phyloP scores from a whole-genome alignment of 2,329 filamentous ascomycete species.

The Sporothrix luriei region DNA sequence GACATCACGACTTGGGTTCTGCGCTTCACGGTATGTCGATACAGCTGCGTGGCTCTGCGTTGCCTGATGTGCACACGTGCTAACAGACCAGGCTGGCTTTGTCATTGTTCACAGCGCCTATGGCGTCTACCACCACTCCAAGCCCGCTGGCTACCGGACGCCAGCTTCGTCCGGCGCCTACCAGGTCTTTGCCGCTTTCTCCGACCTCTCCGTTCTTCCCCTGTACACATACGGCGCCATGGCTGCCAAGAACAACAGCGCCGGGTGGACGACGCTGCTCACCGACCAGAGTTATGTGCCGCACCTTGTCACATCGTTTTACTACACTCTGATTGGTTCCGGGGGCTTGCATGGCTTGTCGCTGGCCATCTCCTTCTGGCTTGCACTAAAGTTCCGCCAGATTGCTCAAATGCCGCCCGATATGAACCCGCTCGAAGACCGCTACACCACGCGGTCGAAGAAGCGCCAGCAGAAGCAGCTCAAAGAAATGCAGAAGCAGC shows the following conservation, averaged over 20 bases:
- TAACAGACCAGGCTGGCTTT: constrained; percentile 65
- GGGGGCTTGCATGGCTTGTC: constrained; percentile 72
- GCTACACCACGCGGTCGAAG: constrained; percentile 69
- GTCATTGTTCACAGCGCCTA: constrained; percentile 73
- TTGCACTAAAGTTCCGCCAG: constrained; percentile 77
- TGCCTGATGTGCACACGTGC: neutral
- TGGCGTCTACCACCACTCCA: constrained; percentile 76
- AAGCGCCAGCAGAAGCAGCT: constrained; percentile 24
- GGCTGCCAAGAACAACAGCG: constrained; percentile 50
- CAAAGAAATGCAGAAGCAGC: constrained; percentile 21
- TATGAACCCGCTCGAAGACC: constrained; percentile 89
- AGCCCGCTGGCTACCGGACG: constrained; percentile 69
- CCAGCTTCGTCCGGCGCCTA: constrained; percentile 84
- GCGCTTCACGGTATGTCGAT: constrained; percentile 68
- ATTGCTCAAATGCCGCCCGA: constrained; percentile 84
- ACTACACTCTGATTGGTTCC: constrained; percentile 66
- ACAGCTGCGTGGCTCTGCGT: neutral
- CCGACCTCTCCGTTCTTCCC: constrained; percentile 63
- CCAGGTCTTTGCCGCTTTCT: constrained; percentile 76
- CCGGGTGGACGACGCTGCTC: constrained; percentile 70
- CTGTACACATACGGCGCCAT: constrained; percentile 61
- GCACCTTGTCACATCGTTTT: constrained; percentile 66
- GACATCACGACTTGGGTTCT: constrained; percentile 71
- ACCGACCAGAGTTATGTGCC: constrained; percentile 56
- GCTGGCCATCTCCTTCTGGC: constrained; percentile 70